Percentiles rank a stretch among this genome's conserved stretches.
These are phyloP conservation scores for Lyophyllum decastes DNA, from an alignment of 768 basidiomycete species.

Conservation along the genomic window DNA sequence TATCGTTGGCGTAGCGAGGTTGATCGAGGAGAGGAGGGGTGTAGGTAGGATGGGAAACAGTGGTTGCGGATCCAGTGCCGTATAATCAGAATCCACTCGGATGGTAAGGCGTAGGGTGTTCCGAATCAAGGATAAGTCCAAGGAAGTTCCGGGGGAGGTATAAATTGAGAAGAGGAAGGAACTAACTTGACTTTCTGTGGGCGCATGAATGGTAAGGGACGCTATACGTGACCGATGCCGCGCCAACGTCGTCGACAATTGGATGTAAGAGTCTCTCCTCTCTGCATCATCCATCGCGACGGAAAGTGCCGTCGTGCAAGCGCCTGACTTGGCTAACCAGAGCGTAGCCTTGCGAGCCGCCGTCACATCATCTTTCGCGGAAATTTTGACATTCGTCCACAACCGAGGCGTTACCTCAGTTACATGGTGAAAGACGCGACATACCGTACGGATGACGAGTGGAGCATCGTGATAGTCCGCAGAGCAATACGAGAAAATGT, in stretches of 20 bases:
- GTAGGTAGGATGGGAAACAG: neutral
- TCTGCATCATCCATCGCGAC: conserved; percentile 9
- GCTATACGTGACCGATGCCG: conserved; percentile 12
- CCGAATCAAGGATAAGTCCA: neutral
- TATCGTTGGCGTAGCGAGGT: conserved; percentile 26
- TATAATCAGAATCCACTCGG: neutral
- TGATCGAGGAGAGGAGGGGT: conserved; percentile 13
- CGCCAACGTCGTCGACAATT: neutral
- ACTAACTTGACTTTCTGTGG: conserved; percentile 20
- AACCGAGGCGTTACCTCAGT: conserved; percentile 28
- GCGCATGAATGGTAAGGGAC: conserved; percentile 17
- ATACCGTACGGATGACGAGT: conserved; percentile 30
- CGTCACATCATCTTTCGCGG: conserved; percentile 9
- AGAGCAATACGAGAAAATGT: conserved; percentile 31
- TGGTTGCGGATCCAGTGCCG: neutral
- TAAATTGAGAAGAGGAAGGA: conserved; percentile 22
- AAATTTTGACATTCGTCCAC: conserved; percentile 31
- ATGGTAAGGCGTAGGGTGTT: neutral
- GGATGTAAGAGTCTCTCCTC: neutral
- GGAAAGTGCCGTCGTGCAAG: conserved; percentile 23
- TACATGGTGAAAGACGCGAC: conserved; percentile 27
- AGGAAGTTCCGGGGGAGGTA: conserved; percentile 6
- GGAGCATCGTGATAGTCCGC: conserved; percentile 31
- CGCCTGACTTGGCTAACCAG: conserved; percentile 31
- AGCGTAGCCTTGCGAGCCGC: conserved; percentile 24